These are phyloP conservation scores for Fusarium mundagurra DNA, from an alignment of 2,329 filamentous ascomycete genomes.

Conservation along the genomic window DNA sequence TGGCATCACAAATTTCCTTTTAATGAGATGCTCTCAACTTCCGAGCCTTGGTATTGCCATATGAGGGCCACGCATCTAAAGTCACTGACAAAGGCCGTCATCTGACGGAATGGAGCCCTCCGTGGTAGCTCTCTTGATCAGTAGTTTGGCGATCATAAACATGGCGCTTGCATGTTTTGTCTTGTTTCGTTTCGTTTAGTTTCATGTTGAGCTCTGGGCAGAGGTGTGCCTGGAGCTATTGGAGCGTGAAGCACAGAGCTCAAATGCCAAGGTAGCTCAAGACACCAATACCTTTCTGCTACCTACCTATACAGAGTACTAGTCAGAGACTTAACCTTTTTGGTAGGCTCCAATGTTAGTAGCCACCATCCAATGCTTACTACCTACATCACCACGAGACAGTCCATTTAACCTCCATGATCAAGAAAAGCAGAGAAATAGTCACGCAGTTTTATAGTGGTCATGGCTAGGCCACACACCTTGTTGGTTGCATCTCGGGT, in stretches of 20 bases:
- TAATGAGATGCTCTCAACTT: background rate
- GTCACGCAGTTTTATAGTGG: background rate
- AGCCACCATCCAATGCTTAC: constrained; percentile 1
- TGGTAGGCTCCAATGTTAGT: background rate
- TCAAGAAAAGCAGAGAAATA: background rate
- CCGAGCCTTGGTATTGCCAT: constrained; percentile 6
- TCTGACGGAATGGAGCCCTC: background rate
- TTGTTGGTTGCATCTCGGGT: constrained; percentile 1
- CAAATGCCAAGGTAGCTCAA: constrained; percentile 35
- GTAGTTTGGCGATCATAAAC: background rate
- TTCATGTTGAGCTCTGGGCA: constrained; percentile 20
- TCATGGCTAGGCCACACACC: background rate
- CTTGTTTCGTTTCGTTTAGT: constrained; percentile 30
- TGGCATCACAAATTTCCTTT: constrained; percentile 17
- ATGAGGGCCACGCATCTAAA: background rate
- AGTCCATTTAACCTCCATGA: background rate
- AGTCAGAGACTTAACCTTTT: constrained; percentile 4
- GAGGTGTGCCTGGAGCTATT: constrained; percentile 9
- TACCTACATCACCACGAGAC: background rate
- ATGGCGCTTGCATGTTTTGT: constrained; percentile 14
- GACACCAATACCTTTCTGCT: constrained; percentile 24
- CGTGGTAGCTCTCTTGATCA: background rate
- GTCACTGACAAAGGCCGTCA: background rate
- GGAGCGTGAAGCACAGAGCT: constrained; percentile 10
- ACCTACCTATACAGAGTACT: background rate